Evolutionary conservation across 306 rosid genomes (phyloP).

Genomic region (Trifolium pratense): DNA sequence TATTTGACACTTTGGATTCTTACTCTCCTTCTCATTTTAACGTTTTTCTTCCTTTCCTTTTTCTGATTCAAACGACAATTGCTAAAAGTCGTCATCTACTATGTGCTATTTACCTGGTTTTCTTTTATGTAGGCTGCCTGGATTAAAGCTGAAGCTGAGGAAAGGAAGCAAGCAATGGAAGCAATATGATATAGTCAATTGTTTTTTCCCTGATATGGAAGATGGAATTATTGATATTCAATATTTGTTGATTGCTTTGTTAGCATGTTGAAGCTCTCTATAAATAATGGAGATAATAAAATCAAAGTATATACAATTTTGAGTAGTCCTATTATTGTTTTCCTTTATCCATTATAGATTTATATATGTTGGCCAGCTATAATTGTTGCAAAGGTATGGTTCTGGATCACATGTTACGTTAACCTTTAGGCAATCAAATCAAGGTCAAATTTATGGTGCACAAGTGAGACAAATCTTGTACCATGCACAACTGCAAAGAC

Average conservation of each 20-base stretch:
- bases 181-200: conserved; percentile 32
- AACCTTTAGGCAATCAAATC: too few relatives aligned
- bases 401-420: too few relatives aligned
- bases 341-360: too few relatives aligned
- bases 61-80: not conserved
- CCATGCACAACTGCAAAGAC: too few relatives aligned
- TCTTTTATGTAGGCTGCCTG: conserved; percentile 74
- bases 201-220: not conserved
- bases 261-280: not conserved
- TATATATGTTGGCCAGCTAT: too few relatives aligned
- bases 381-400: too few relatives aligned
- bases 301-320: not conserved
- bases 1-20: conserved; percentile 7
- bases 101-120: conserved; percentile 14
- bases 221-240: not conserved
- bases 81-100: conserved; percentile 30
- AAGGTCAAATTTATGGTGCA: too few relatives aligned
- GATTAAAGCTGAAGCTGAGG: conserved; percentile 90
- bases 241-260: not conserved
- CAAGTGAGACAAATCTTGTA: too few relatives aligned
- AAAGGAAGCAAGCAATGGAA: conserved; percentile 53
- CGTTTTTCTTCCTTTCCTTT: not conserved
- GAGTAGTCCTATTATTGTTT: too few relatives aligned
- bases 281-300: not conserved
- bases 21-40: conserved; percentile 5